These are phyloP conservation scores for Colletotrichum kahawae DNA, from an alignment of 2,329 filamentous ascomycete genomes.

Conservation along the genomic window DNA sequence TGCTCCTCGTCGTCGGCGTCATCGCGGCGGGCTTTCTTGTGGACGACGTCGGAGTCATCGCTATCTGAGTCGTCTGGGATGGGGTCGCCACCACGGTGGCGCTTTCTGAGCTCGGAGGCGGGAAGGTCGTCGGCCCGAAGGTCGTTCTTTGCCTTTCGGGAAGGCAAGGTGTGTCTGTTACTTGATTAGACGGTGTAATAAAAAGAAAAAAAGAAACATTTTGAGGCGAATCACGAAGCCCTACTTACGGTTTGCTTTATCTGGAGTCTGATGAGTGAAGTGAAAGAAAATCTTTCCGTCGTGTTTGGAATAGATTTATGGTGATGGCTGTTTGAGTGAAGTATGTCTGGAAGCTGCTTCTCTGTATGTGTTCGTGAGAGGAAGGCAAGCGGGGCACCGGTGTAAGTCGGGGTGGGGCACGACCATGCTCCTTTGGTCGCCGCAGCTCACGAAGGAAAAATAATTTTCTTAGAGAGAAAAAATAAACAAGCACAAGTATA, in stretches of 20 bases:
- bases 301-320: neutral
- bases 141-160: neutral
- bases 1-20: neutral
- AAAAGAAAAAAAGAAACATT: neutral
- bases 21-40: neutral
- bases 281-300: neutral
- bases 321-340: neutral
- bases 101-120: neutral
- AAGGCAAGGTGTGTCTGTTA: neutral
- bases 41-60: rapidly evolving
- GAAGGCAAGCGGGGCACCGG: neutral
- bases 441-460: neutral
- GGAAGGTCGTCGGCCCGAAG: neutral
- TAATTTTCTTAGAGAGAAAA: too few relatives aligned
- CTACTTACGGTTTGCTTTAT: too few relatives aligned
- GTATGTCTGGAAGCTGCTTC: neutral
- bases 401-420: neutral
- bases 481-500: neutral
- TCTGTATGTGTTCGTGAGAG: neutral
- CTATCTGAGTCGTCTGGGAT: too few relatives aligned
- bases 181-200: neutral
- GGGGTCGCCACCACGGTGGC: too few relatives aligned
- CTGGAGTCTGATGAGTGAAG: too few relatives aligned
- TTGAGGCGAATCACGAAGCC: rapidly evolving
- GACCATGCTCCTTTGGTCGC: neutral